These are phyloP conservation scores for Lathyrus oleraceus DNA, from an alignment of 306 rosid genomes.

Conservation along the genomic window DNA sequence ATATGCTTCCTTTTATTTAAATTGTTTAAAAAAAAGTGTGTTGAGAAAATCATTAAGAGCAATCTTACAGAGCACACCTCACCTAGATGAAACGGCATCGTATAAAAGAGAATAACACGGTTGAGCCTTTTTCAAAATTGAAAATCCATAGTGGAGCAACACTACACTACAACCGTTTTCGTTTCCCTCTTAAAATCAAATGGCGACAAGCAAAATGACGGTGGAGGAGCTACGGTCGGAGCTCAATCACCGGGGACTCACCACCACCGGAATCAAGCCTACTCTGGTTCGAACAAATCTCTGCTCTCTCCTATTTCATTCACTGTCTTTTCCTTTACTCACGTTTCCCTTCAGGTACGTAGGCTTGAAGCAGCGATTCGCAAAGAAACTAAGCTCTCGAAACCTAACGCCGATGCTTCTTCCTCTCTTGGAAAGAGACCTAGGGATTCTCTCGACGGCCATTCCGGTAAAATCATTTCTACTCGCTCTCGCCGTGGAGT, in stretches of 20 bases:
- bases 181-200: conserved; percentile 28
- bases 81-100: conserved; percentile 13
- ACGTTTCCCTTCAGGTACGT: conserved; percentile 51
- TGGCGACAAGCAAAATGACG: conserved; percentile 71
- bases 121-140: not conserved
- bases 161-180: not conserved
- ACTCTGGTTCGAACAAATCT: conserved; percentile 47
- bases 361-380: conserved; percentile 64
- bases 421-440: conserved; percentile 47
- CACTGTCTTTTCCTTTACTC: not conserved
- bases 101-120: not conserved
- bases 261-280: conserved; percentile 67
- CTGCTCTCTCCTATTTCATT: not conserved
- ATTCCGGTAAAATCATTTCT: conserved; percentile 40
- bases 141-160: not conserved
- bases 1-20: too few relatives aligned
- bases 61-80: conserved; percentile 30
- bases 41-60: not conserved
- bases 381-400: conserved; percentile 34
- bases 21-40: too few relatives aligned
- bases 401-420: not conserved
- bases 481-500: conserved; percentile 9
- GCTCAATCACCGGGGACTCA: conserved; percentile 72
- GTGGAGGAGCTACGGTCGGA: conserved; percentile 74
- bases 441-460: conserved; percentile 42